Evolutionary conservation across 2,329 filamentous ascomycete species (phyloP), one percentile per base, ranked within the genome.

Genomic region (Fusarium irregulare): DNA sequence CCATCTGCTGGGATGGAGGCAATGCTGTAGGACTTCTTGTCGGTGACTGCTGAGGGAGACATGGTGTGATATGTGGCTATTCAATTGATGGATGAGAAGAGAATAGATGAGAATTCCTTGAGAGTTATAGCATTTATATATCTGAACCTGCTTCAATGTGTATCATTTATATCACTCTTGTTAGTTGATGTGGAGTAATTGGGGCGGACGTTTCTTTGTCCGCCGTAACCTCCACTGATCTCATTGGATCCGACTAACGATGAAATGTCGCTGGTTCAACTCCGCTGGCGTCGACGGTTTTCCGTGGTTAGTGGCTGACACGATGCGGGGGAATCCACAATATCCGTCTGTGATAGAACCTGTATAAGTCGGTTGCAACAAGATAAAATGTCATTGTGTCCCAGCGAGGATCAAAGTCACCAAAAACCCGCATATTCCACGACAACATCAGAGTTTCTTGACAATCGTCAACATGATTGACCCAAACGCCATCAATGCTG

Each of bases 1-100:
- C 89, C 88, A 75, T 91, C 88, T 16, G 87, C 87, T 10, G 89
- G 86, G 65, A 91, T 89, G 25, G 87, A 85, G 60, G 88, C 85
- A 68, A 90, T 86, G 71, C 80, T 83, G 76, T 87, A 86, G 18
- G 79, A 72, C 56, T 78, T 80, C 50, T 69, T 76, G 44, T 56
- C 41, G 18, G 49, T 45, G 21, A 64, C 50, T 32, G 72, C 71
- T 30, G 67, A 70, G 21, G 73, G 72, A 64, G 74, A 76, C 73
- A 75, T 75, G 41, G 12, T 62, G 58, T 13, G 13, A n/a, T 40
- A 14, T 30, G 13, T 20, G 4, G 16, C 2, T 2, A 44, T 25
- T n/a, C 3, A 13, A 27, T 40, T n/a, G 25, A 37, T 37, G 12
- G 18, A 28, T 23, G 4, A 25, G 16, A 21, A 3, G 8, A 14